A percentile compares a stretch with the other conserved stretches of the same genome.
phyloP scores from a whole-genome alignment of 129 eudicot genomes.

The Heracleum sosnowskyi region DNA sequence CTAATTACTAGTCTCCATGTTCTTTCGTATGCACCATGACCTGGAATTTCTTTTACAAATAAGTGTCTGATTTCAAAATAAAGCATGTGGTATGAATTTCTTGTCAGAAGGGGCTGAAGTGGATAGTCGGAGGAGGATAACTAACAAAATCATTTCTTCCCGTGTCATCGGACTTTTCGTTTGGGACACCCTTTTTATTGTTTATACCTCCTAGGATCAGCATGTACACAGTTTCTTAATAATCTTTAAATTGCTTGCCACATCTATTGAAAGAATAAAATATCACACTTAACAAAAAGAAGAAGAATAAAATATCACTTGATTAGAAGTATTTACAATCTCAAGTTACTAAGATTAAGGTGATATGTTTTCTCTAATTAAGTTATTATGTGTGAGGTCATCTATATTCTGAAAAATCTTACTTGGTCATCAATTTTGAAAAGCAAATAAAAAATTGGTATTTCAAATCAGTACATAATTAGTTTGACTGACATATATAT shows the following conservation, averaged over 20 bases:
- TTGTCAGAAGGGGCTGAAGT: neutral
- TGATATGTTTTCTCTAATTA: neutral
- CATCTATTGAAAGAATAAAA: neutral
- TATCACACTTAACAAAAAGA: too few species aligned
- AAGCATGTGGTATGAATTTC: neutral
- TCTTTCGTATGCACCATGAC: neutral
- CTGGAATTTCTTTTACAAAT: neutral
- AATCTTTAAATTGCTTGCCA: neutral
- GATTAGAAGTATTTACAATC: neutral
- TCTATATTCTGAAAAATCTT: too few species aligned
- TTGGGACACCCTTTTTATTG: neutral
- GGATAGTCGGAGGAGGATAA: neutral
- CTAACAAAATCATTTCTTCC: neutral
- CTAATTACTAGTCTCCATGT: neutral
- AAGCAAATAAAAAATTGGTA: neutral
- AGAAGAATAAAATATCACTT: too few species aligned
- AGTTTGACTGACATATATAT: neutral
- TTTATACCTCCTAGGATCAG: too few species aligned
- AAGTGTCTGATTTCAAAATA: neutral
- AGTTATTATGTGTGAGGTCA: neutral
- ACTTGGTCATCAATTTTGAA: neutral
- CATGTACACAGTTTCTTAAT: too few species aligned
- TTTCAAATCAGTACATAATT: neutral
- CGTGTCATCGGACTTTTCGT: neutral
- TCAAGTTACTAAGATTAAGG: neutral